Percentiles rank a stretch among this genome's conserved stretches.
Evolutionary conservation across 163 green algal species (phyloP).

Genomic region (Prototheca wickerhamii): DNA sequence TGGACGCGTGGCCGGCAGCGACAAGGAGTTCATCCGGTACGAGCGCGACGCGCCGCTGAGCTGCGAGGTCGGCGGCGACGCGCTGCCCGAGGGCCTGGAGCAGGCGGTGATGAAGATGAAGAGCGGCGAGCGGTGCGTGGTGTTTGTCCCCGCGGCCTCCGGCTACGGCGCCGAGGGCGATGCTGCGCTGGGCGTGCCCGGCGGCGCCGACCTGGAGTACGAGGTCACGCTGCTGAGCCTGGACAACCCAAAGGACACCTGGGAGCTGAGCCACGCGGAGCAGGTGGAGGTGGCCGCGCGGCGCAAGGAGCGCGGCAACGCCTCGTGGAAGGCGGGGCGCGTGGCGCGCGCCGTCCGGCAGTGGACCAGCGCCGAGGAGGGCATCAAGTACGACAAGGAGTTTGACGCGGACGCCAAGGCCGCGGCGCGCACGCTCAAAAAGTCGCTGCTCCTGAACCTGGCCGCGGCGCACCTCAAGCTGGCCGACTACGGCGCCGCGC

Average conservation of each 20-base stretch:
- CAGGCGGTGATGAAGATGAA: slow-evolving; percentile 2
- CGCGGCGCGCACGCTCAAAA: slow-evolving; percentile 55
- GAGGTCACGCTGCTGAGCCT: slow-evolving; percentile 65
- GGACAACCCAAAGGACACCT: slow-evolving; percentile 72
- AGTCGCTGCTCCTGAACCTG: slow-evolving; percentile 69
- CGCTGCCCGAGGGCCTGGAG: not conserved
- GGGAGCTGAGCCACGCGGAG: slow-evolving; percentile 74
- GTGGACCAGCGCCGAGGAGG: slow-evolving; percentile 31
- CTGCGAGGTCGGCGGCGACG: no score
- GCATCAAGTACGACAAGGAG: slow-evolving; percentile 33
- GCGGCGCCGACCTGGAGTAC: slow-evolving; percentile 43
- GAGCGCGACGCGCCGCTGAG: no score
- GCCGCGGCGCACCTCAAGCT: slow-evolving; percentile 76
- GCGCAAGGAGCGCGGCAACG: slow-evolving; percentile 67
- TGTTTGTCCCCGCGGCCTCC: slow-evolving; percentile 6
- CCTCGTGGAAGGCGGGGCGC: slow-evolving; percentile 57
- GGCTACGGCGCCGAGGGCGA: slow-evolving; percentile 17
- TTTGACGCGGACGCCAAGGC: slow-evolving; percentile 52
- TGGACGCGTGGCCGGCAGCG: not conserved
- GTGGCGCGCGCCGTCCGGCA: slow-evolving; percentile 36
- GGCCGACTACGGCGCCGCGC: slow-evolving; percentile 38
- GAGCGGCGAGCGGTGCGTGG: slow-evolving; percentile 10
- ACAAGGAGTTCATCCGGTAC: not conserved
- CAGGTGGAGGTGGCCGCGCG: slow-evolving; percentile 50
- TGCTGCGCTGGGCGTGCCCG: slow-evolving; percentile 32